These are phyloP conservation scores for Cutaneotrichosporon sp. DNA, from an alignment of 1,284 basidiomycete species.

Conservation along the genomic window DNA sequence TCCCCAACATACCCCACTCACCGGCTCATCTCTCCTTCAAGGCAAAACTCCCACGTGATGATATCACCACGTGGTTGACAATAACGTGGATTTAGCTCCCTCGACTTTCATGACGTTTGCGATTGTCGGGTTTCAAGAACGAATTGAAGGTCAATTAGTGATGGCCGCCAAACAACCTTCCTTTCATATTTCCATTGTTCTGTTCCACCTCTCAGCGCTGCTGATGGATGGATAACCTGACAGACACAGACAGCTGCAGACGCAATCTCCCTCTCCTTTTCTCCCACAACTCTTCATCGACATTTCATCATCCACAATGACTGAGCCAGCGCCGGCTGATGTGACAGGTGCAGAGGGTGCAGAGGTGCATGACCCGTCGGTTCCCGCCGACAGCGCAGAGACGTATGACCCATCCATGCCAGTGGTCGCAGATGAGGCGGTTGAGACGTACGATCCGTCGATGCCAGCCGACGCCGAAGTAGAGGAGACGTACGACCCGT, in stretches of 20 bases:
- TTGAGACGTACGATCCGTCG: neutral
- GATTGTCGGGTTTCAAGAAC: neutral
- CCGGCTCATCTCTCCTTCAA: too few relatives aligned
- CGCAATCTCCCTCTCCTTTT: conserved; percentile 1
- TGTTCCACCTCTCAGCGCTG: conserved; percentile 9
- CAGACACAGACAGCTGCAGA: conserved; percentile 9
- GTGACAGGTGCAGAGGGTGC: conserved; percentile 2
- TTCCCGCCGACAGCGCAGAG: neutral
- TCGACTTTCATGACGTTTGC: neutral
- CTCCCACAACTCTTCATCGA: neutral
- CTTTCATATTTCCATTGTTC: conserved; percentile 1
- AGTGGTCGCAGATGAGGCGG: too few relatives aligned
- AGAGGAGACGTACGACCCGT: conserved; percentile 1
- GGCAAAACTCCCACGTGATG: too few relatives aligned
- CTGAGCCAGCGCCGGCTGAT: conserved; percentile 9
- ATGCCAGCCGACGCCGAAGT: conserved; percentile 4
- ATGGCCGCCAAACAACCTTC: neutral
- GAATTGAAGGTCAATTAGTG: neutral
- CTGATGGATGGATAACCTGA: conserved; percentile 14
- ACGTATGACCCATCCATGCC: too few relatives aligned
- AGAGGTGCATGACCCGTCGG: conserved; percentile 13
- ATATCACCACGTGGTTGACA: too few relatives aligned
- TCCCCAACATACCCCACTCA: too few relatives aligned
- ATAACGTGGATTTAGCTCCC: too few relatives aligned
- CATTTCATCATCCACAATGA: neutral